phyloP scores from a whole-genome alignment of 805 yeast species.

The Yamadazyma ubonensis region DNA sequence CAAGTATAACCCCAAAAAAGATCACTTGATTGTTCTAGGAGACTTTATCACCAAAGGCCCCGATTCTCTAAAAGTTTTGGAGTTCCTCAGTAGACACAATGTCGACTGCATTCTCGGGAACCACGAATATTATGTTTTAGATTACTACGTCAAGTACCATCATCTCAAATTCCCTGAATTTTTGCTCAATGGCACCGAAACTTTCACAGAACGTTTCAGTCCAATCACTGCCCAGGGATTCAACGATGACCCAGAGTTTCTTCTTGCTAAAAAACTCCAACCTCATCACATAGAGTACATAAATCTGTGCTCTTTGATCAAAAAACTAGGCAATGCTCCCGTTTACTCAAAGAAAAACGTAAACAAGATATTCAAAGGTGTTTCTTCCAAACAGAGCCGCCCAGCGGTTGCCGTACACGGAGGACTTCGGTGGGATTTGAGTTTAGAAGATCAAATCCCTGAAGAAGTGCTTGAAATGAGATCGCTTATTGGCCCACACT shows the following conservation, averaged over 20 bases:
- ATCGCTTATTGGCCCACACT: slow-evolving; percentile 63
- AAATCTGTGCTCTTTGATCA: slow-evolving; percentile 62
- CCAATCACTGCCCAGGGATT: slow-evolving; percentile 19
- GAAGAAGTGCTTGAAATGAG: slow-evolving; percentile 68
- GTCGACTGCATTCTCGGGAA: slow-evolving; percentile 83
- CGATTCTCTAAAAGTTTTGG: slow-evolving; percentile 65
- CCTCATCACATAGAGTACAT: slow-evolving; percentile 63
- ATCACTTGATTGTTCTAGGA: slow-evolving; percentile 71
- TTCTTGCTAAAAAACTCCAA: slow-evolving; percentile 52
- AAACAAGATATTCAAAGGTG: slow-evolving; percentile 25
- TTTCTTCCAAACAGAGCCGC: slow-evolving; percentile 6
- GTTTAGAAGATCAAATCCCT: slow-evolving; percentile 59
- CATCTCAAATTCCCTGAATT: slow-evolving; percentile 39
- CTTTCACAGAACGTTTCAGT: neutral
- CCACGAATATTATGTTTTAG: slow-evolving; percentile 75
- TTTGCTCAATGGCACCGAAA: slow-evolving; percentile 13
- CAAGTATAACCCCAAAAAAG: slow-evolving; percentile 46
- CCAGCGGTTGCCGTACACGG: slow-evolving; percentile 73
- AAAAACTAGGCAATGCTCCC: slow-evolving; percentile 60
- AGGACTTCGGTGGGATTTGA: slow-evolving; percentile 68
- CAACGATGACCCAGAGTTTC: slow-evolving; percentile 37
- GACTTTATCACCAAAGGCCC: slow-evolving; percentile 87
- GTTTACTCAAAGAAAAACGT: slow-evolving; percentile 28
- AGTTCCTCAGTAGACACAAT: slow-evolving; percentile 55
- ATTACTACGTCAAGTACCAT: slow-evolving; percentile 62